Conservation (phyloP, 495 filamentous ascomycete species). For the Penicillium alfredii region DNA sequence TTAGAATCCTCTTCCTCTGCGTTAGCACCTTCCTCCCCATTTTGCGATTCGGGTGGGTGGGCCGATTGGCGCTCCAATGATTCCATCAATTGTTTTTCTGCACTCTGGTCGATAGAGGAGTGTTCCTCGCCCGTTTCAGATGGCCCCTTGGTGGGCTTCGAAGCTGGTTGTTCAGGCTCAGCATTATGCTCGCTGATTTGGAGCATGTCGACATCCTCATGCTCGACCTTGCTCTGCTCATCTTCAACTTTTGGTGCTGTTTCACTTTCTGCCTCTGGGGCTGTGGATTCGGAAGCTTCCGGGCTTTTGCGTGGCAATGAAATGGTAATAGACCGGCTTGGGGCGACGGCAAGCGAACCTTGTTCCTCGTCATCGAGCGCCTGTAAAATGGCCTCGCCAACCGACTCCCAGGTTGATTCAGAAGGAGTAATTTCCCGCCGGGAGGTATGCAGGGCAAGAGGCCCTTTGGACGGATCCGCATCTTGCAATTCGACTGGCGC, state of each 20-base stretch:
- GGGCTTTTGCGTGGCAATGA: conserved; percentile 28
- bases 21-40: conserved; percentile 19
- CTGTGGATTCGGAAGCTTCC: conserved; percentile 9
- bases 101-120: conserved; percentile 36
- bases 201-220: conserved; percentile 11
- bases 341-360: conserved; percentile 23
- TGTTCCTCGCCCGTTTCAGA: conserved; percentile 33
- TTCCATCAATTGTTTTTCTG: conserved; percentile 40
- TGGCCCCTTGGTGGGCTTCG: neutral
- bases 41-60: conserved; percentile 16
- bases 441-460: conserved; percentile 26
- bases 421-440: conserved; percentile 28
- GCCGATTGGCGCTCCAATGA: conserved; percentile 31
- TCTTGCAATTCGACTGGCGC: conserved; percentile 34
- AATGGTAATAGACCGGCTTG: conserved; percentile 36
- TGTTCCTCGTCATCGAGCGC: conserved; percentile 42
- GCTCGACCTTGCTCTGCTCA: conserved; percentile 1
- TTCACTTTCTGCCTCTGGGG: conserved; percentile 10
- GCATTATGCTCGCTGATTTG: conserved; percentile 9
- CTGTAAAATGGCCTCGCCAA: conserved; percentile 53
- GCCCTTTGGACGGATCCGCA: conserved; percentile 19
- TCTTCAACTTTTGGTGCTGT: conserved; percentile 10
- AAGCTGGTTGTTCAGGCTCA: conserved; percentile 11
- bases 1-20: conserved; percentile 29
- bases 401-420: conserved; percentile 45